Evolutionary conservation across 2,329 filamentous ascomycete species (phyloP), one percentile per base, ranked within the genome.

Genomic region (Capronia epimyces): DNA sequence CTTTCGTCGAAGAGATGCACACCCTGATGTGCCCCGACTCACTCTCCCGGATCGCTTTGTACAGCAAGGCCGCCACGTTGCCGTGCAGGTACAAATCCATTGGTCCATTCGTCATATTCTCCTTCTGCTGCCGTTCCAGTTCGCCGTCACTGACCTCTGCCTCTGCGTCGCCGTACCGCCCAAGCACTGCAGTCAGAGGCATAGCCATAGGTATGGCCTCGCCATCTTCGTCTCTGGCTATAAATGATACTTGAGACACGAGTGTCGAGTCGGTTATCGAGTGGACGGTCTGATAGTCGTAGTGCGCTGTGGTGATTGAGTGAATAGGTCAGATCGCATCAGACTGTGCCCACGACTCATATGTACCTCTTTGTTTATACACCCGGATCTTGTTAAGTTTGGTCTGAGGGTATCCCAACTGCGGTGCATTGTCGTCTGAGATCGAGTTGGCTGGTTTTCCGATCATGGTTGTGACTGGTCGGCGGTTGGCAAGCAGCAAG

Each of bases 11-110:
- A n/a, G 20, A 42, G 15, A 42, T 27, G 15, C 39, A 42, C 16
- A 42, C 39, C 21, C 21, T 42, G 20, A 42, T 20, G 3, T 42
- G 16, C 13, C 39, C 39, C 9, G 20, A 15, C 18, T 42, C 21
- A 27, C 39, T 42, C 21, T 42, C 22, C 39, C 21, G 24, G 39
- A 42, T 42, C 5, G 39, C 20, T n/a, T 42, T 42, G 39, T 42
- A 42, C 21, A 42, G 21, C 21, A 42, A 21, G 20, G 39, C 18
- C 21, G 39, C 39, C 3, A 20, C 39, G 15, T 42, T 42, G 10
- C 39, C 39, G 21, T 42, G 39, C 4, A 42, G 39, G 15, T 42
- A 42, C 39, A 42, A 12, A 5, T 42, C 20, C 39, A 42, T 42
- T 8, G 39, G 39, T 7, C 39, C 39, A n/a, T 25, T 4, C 39